Conservation (phyloP, 1,139 yeast species). For the Debaryomyces fabryi region DNA sequence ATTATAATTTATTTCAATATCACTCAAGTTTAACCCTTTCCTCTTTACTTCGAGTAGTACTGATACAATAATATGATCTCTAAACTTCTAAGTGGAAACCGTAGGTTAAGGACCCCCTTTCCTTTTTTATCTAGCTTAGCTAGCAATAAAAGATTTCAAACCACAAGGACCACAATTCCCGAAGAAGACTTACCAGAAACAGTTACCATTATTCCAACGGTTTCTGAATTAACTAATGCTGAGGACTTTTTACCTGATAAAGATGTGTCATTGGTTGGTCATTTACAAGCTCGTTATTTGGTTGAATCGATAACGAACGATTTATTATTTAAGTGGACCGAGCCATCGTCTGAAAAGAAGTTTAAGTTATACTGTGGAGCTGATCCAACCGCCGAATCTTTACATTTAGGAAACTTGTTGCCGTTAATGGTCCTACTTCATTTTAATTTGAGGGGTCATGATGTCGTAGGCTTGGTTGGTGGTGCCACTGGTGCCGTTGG, state of each 20-base stretch:
- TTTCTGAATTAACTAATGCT: slow-evolving; percentile 28
- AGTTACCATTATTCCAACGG: slow-evolving; percentile 42
- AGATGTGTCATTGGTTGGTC: slow-evolving; percentile 44
- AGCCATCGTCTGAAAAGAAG: slow-evolving; percentile 31
- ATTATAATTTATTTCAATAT: not conserved
- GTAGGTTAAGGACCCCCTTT: not conserved
- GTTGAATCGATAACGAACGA: slow-evolving; percentile 54
- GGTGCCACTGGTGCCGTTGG: slow-evolving; percentile 99
- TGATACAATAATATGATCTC: not conserved
- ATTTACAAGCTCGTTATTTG: slow-evolving; percentile 49
- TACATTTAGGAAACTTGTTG: slow-evolving; percentile 87
- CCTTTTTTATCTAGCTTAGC: not conserved
- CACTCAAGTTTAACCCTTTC: not conserved
- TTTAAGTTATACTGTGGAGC: slow-evolving; percentile 88
- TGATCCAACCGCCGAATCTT: slow-evolving; percentile 89
- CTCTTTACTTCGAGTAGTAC: not conserved
- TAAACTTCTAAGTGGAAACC: not conserved
- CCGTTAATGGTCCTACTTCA: slow-evolving; percentile 87
- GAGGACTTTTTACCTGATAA: slow-evolving; percentile 35
- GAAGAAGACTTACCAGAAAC: slow-evolving; percentile 22
- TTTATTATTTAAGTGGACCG: slow-evolving; percentile 42
- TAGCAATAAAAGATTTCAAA: slow-evolving; percentile 2
- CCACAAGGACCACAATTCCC: not conserved
- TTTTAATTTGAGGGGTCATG: slow-evolving; percentile 82
- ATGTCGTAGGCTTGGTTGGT: slow-evolving; percentile 81